A percentile compares a stretch with the other conserved stretches of the same genome.
Evolutionary conservation across 371 early-diverging fungal species (phyloP).

Genomic region (Rhizopus sp.): DNA sequence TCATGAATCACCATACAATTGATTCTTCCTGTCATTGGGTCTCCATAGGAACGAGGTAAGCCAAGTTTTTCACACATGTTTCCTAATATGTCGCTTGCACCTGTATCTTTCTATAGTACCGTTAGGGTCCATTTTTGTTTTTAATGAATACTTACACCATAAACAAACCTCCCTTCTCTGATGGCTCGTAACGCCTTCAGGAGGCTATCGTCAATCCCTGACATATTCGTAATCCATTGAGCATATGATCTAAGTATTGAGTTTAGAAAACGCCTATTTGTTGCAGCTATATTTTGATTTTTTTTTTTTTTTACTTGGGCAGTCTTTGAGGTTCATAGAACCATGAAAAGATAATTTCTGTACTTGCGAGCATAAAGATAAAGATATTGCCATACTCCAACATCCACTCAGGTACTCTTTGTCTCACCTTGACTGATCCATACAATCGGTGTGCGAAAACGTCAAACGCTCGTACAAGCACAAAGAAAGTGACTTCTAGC

Average conservation of each 20-base stretch:
- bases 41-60: slow-evolving; percentile 36
- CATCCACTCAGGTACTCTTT: slow-evolving; percentile 49
- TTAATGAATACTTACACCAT: slow-evolving; percentile 36
- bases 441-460: slow-evolving; percentile 50
- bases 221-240: slow-evolving; percentile 66
- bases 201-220: slow-evolving; percentile 59
- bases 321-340: slow-evolving; percentile 54
- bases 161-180: slow-evolving; percentile 44
- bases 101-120: slow-evolving; percentile 38
- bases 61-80: slow-evolving; percentile 45
- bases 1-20: slow-evolving; percentile 50
- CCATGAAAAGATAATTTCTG: slow-evolving; percentile 71
- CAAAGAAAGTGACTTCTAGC: slow-evolving; percentile 63
- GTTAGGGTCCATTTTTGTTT: background rate
- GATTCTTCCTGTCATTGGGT: slow-evolving; percentile 42
- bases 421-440: slow-evolving; percentile 31
- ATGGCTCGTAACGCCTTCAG: slow-evolving; percentile 50
- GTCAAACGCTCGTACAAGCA: slow-evolving; percentile 61
- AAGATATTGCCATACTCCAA: slow-evolving; percentile 56
- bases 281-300: background rate
- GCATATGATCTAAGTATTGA: slow-evolving; percentile 47
- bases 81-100: slow-evolving; percentile 29
- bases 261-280: background rate
- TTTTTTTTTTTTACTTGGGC: slow-evolving; percentile 42
- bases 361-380: slow-evolving; percentile 58